Base-by-base conservation (phyloP, 1,284 basidiomycete genomes). In the Pholiota adiposa region DNA sequence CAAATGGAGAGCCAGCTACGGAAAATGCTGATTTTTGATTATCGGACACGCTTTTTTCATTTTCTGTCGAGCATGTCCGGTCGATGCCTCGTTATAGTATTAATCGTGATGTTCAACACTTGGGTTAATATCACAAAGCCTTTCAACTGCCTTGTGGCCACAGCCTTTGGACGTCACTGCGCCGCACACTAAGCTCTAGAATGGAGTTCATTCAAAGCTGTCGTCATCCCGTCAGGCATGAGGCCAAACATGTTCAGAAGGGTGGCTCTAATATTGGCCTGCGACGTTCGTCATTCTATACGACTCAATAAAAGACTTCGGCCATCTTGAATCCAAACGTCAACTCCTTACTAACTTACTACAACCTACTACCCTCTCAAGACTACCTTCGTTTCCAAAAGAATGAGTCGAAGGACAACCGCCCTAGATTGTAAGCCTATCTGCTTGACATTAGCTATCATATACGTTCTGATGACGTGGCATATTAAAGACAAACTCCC, bases 381-480 rank as follows among this genome's bases (percentile, higher is more conserved):
- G 23, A 2, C 18, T 9, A 50, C 19, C 49, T 34, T 50, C n/a
- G 38, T 38, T 27, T 33, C 27, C 12, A 33, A 14, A 38, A 29
- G 16, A 11, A 36, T 54, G 29, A 46, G 25, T 46, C 31, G 31
- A 19, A 44, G 19, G 16, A 58, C 59, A 0, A 60, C 61, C 4
- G 34, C 58, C 27, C 46, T 65, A 23, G 51, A 65, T 27, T 63
- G 64, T 62, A 58, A 33, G 64, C 52, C 16, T 14, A 27, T 23
- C 4, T 19, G 3, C 9, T 46, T 19, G 18, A 19, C n/a, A 12
- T 25, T n/a, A 29, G 3, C 21, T 48, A 23, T 31, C 4, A 31
- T 31, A 55, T 25, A 2, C 12, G 7, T 9, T 31, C 21, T 1
- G n/a, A 29, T 50, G 21, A 18, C 4, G 9, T 14, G 9, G 36